Percentiles rank a stretch among this genome's conserved stretches.
These are phyloP conservation scores for Epichloe uncinata DNA, from an alignment of 2,329 filamentous ascomycete species.

Conservation along the genomic window DNA sequence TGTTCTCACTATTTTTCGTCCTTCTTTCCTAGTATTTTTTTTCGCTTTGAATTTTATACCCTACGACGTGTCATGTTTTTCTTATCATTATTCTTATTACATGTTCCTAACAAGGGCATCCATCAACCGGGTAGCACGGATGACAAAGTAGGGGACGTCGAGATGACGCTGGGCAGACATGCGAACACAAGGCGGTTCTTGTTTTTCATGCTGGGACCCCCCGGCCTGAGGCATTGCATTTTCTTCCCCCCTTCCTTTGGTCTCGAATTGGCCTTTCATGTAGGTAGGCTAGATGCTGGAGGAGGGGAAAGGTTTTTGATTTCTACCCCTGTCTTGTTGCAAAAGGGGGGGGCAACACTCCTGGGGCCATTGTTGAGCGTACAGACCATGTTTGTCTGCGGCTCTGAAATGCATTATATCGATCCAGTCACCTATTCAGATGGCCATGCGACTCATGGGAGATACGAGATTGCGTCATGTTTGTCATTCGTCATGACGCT, in stretches of 20 bases:
- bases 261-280: not conserved
- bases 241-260: not conserved
- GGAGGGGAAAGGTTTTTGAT: not conserved
- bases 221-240: not conserved
- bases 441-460: not conserved
- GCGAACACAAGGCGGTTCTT: not conserved
- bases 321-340: not conserved
- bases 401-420: conserved; percentile 1
- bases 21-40: not conserved
- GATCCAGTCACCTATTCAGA: not conserved
- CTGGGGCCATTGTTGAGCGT: not conserved
- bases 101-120: not conserved
- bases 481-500: not conserved
- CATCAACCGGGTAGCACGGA: not conserved
- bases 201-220: not conserved
- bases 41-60: conserved; percentile 4
- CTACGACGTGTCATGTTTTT: conserved; percentile 2
- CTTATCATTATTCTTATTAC: not conserved
- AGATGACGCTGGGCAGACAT: not conserved
- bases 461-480: not conserved
- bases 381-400: not conserved
- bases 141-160: not conserved
- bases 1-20: not conserved
- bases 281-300: not conserved
- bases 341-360: not conserved